phyloP scores from a whole-genome alignment of 2,329 filamentous ascomycete species.

The Venturia aucupariae region DNA sequence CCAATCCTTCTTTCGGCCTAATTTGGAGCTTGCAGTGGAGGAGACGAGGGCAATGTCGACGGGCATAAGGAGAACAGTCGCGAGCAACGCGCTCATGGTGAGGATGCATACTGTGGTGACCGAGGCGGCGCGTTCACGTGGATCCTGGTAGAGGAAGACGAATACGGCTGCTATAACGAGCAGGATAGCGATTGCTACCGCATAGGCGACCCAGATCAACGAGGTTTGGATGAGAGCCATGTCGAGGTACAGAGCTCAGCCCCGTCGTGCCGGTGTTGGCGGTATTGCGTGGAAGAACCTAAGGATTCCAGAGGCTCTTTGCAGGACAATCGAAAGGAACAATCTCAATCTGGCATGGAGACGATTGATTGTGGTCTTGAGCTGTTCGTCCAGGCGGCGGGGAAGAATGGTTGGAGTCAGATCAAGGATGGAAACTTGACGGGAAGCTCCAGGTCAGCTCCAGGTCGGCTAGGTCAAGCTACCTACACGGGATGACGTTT shows the following conservation, averaged over 20 bases:
- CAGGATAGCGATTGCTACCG: slow-evolving; percentile 67
- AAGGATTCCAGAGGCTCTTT: neutral
- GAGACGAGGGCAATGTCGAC: slow-evolving; percentile 94
- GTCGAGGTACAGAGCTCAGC: neutral
- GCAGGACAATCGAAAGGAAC: neutral
- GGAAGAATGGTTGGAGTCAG: neutral
- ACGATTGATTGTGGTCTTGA: neutral
- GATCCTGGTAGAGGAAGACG: slow-evolving; percentile 84
- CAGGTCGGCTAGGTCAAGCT: neutral
- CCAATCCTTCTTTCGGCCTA: slow-evolving; percentile 88
- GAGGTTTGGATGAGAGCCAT: slow-evolving; percentile 74
- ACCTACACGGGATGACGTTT: neutral
- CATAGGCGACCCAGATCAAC: slow-evolving; percentile 92
- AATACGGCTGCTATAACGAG: slow-evolving; percentile 73
- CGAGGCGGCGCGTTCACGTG: slow-evolving; percentile 71
- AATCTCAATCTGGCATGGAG: neutral
- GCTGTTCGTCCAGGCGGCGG: neutral
- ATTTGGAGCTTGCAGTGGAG: slow-evolving; percentile 65
- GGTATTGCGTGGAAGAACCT: neutral
- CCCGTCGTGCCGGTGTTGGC: neutral
- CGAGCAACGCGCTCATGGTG: slow-evolving; percentile 77
- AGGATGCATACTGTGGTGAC: slow-evolving; percentile 81
- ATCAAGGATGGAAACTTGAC: neutral
- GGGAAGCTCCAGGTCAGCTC: neutral
- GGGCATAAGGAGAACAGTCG: slow-evolving; percentile 83